Evolutionary conservation across 2,329 filamentous ascomycete genomes (phyloP).

Genomic region (Macrophomina tecta): DNA sequence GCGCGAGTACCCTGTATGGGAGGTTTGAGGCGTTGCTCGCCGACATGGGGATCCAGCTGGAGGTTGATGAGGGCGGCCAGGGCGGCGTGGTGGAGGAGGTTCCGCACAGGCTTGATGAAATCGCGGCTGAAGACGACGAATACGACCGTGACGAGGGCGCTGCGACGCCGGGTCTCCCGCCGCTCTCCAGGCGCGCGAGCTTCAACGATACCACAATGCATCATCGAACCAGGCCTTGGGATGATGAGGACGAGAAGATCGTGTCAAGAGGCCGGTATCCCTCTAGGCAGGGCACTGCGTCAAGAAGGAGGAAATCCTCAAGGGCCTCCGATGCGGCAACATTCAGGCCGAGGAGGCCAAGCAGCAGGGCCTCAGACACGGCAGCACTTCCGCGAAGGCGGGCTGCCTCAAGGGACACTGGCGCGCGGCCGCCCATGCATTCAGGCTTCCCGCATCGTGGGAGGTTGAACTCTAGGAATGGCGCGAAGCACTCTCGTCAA

Average conservation of each 20-base stretch:
- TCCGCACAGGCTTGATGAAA: constrained; percentile 40
- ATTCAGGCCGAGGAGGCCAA: neutral
- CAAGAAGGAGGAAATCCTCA: constrained; percentile 32
- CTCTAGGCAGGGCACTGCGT: neutral
- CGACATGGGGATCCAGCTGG: constrained; percentile 74
- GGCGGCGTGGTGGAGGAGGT: constrained; percentile 37
- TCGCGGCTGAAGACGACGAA: constrained; percentile 32
- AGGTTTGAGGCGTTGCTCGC: constrained; percentile 73
- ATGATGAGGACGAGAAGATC: constrained; percentile 33
- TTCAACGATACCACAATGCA: constrained; percentile 55
- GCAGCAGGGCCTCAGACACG: constrained; percentile 32
- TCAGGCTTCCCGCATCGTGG: constrained; percentile 22
- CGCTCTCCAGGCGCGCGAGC: constrained; percentile 54
- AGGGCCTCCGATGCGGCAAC: constrained; percentile 31
- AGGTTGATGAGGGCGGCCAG: constrained; percentile 59
- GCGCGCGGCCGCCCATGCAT: constrained; percentile 15
- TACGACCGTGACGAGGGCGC: neutral
- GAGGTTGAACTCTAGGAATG: constrained; percentile 15
- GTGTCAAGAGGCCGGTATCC: neutral
- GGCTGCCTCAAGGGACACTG: neutral
- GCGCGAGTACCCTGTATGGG: constrained; percentile 61
- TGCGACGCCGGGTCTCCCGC: neutral
- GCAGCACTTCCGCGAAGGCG: neutral
- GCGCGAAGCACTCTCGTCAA: neutral
- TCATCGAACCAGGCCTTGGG: constrained; percentile 54